Base-by-base conservation (phyloP, 345 rosid species). In the Camelina laxa region DNA sequence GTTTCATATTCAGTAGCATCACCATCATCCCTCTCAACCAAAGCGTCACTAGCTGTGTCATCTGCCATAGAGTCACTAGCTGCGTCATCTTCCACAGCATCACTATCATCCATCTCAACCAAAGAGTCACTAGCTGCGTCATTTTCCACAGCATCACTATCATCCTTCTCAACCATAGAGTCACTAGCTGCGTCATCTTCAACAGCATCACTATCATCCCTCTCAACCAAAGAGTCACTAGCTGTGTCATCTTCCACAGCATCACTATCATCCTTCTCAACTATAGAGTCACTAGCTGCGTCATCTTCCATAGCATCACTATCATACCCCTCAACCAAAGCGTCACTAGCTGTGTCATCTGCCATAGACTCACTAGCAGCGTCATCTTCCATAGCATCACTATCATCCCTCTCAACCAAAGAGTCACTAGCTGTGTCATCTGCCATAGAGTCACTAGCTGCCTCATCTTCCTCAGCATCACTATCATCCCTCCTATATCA, bases 131-230 rank as follows among this genome's bases (percentile, higher is more conserved):
- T 15, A 48, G 31, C 58, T 73, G 50, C 41, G 35, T 75, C 82
- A 47, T 61, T 78, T 16, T 11, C 47, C 9, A 6, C 24, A 7
- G 11, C 19, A 4, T 13, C 44, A 36, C 27, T 35, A 61, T 5
- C 60, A 56, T 56, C 58, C 35, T 2, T 54, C 58, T 22, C 30
- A 27, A 27, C 12, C 13, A 50, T 21, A 49, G 48, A 10, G 44
- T 65, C 75, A 69, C 20, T 60, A 36, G 50, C 62, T 64, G 53
- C 51, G 42, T 77, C 81, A 51, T 67, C 78, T 65, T 22, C 14
- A 15, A 56, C 30, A 55, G 42, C 6, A 2, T 63, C 67, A 62
- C 30, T 27, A 27, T 11, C 61, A 30, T 24, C 59, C 16, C 59
- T 24, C 59, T 24, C 42, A 1, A 3, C 63, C 63, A 16, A 4